phyloP scores from a whole-genome alignment of 164 flowering plant genomes.

The Tetracentron sinense region DNA sequence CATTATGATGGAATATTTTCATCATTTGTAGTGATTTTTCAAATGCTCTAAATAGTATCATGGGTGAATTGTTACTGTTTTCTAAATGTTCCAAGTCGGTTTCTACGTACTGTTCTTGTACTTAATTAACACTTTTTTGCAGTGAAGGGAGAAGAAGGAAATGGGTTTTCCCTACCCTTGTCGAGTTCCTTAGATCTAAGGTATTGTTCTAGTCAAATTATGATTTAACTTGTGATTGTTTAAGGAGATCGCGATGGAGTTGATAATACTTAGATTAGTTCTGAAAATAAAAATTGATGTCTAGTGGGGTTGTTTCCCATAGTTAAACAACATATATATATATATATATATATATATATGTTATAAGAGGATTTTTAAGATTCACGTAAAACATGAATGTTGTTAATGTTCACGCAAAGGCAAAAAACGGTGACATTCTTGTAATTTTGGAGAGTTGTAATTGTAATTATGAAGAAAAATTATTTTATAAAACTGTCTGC shows the following conservation, averaged over 20 bases:
- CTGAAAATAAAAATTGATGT: background rate
- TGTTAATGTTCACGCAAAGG: too few relatives aligned
- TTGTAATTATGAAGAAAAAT: too few relatives aligned
- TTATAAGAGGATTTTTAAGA: too few relatives aligned
- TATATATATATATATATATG: too few relatives aligned
- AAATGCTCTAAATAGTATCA: too few relatives aligned
- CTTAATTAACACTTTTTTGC: constrained; percentile 18
- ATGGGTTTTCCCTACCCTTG: constrained; percentile 82
- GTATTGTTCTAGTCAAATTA: constrained; percentile 28
- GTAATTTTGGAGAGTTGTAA: too few relatives aligned
- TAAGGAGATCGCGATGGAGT: background rate
- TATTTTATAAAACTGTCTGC: too few relatives aligned
- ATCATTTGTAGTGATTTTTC: too few relatives aligned
- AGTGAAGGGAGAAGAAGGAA: constrained; percentile 98
- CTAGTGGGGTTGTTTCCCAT: background rate
- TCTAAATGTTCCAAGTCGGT: background rate
- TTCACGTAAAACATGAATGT: too few relatives aligned
- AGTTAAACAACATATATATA: too few relatives aligned
- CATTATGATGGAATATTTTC: too few relatives aligned
- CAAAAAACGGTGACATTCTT: too few relatives aligned
- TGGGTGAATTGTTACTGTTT: background rate
- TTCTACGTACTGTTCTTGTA: constrained; percentile 5
- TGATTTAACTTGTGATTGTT: background rate
- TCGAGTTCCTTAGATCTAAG: constrained; percentile 39
- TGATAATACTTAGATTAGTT: background rate